A percentile compares a stretch with the other conserved stretches of the same genome.
Conservation (phyloP, 179 eudicot genomes). For the Nepenthes alata region DNA sequence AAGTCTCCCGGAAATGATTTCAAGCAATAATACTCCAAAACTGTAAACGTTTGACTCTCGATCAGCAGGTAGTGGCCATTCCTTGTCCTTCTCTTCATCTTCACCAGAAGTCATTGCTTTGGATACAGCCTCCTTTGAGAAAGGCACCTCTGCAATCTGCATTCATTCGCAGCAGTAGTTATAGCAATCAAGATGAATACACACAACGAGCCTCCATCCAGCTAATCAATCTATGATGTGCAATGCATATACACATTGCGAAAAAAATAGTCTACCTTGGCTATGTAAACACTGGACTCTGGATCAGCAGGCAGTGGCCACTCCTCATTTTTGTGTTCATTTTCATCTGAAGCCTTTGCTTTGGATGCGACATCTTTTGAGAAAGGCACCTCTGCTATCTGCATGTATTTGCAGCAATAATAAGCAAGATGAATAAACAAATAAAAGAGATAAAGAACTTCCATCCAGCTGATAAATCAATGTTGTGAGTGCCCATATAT, state of each 20-base stretch:
- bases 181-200: neutral
- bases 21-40: slow-evolving; percentile 78
- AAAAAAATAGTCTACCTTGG: neutral
- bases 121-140: slow-evolving; percentile 26
- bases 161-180: slow-evolving; percentile 8
- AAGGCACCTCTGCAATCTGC: slow-evolving; percentile 52
- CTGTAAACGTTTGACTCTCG: slow-evolving; percentile 48
- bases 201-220: neutral
- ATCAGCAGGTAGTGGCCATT: slow-evolving; percentile 24
- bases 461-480: too few species aligned
- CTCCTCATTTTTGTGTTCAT: slow-evolving; percentile 22
- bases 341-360: slow-evolving; percentile 22
- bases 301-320: slow-evolving; percentile 25
- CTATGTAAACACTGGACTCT: slow-evolving; percentile 44
- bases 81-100: slow-evolving; percentile 25
- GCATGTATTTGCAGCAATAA: slow-evolving; percentile 10
- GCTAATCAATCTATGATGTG: too few species aligned
- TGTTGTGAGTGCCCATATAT: too few species aligned
- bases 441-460: too few species aligned
- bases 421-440: neutral
- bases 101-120: slow-evolving; percentile 22
- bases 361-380: slow-evolving; percentile 19
- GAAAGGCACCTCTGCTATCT: slow-evolving; percentile 57
- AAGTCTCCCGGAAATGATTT: slow-evolving; percentile 65
- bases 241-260: neutral